phyloP scores from a whole-genome alignment of 2,329 filamentous ascomycete genomes.

The Epichloe aotearoae region DNA sequence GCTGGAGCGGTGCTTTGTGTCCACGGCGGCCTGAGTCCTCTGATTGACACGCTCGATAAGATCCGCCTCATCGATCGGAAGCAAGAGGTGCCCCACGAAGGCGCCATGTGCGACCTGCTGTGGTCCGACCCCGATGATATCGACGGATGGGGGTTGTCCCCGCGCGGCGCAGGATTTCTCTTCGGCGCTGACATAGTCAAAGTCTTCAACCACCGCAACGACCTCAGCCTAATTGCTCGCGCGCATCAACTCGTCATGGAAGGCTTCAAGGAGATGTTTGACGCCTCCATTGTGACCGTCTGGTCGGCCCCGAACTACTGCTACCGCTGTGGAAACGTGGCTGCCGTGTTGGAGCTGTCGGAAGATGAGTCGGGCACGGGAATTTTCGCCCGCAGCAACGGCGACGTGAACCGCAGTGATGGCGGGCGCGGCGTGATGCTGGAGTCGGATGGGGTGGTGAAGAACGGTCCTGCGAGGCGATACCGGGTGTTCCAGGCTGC shows the following conservation, averaged over 20 bases:
- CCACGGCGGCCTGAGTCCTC: constrained; percentile 80
- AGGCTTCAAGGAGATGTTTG: constrained; percentile 99
- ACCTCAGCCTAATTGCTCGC: constrained; percentile 79
- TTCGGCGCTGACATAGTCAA: constrained; percentile 95
- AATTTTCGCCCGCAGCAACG: constrained; percentile 56
- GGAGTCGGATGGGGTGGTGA: constrained; percentile 30
- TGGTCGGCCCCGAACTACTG: constrained; percentile 98
- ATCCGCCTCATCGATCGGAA: constrained; percentile 91
- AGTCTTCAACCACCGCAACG: constrained; percentile 88
- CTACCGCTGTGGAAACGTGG: constrained; percentile 91
- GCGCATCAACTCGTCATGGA: constrained; percentile 99
- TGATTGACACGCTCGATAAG: constrained; percentile 90
- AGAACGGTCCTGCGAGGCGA: constrained; percentile 65
- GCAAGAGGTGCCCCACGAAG: constrained; percentile 96
- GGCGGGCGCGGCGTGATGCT: constrained; percentile 36
- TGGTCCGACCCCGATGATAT: constrained; percentile 99
- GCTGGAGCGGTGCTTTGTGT: constrained; percentile 87
- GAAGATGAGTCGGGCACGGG: constrained; percentile 72
- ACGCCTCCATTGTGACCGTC: constrained; percentile 91
- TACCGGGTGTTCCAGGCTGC: constrained; percentile 96
- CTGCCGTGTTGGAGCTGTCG: constrained; percentile 81
- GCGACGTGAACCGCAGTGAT: constrained; percentile 49
- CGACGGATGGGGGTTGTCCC: constrained; percentile 89
- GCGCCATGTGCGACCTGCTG: constrained; percentile 94
- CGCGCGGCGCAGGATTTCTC: constrained; percentile 86